Evolutionary conservation across 352 stramenopile genomes (phyloP).

Genomic region (Phytophthora ramorum): DNA sequence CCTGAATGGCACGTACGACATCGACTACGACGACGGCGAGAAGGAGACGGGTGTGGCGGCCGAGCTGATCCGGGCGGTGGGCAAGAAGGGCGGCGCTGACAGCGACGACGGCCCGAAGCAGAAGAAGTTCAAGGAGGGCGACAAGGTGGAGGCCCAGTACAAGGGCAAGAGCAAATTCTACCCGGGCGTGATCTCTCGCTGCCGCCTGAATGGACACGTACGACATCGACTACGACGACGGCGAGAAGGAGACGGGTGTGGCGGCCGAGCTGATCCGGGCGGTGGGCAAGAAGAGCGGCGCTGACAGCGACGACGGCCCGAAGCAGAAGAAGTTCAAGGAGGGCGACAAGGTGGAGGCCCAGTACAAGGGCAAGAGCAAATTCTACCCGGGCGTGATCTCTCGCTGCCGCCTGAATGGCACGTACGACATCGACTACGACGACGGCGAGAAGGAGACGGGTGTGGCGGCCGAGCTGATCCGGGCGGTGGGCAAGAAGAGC

Average conservation of each 20-base stretch:
- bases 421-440: constrained; percentile 26
- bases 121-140: constrained; percentile 25
- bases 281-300: constrained; percentile 11
- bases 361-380: constrained; percentile 26
- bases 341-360: constrained; percentile 21
- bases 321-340: constrained; percentile 24
- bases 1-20: constrained; percentile 25
- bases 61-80: constrained; percentile 15
- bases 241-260: constrained; percentile 25
- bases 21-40: constrained; percentile 24
- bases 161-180: constrained; percentile 26
- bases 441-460: constrained; percentile 24
- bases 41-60: constrained; percentile 24
- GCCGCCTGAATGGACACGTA: constrained; percentile 24
- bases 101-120: constrained; percentile 20
- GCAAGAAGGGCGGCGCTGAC: constrained; percentile 14
- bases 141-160: constrained; percentile 26
- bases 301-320: constrained; percentile 20
- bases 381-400: constrained; percentile 24
- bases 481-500: constrained; percentile 10
- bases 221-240: constrained; percentile 25
- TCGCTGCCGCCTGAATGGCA: constrained; percentile 21
- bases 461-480: constrained; percentile 20
- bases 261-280: constrained; percentile 17
- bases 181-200: constrained; percentile 20